Evolutionary conservation across 768 basidiomycete genomes (phyloP).

Genomic region (Tricholoma furcatifolium): DNA sequence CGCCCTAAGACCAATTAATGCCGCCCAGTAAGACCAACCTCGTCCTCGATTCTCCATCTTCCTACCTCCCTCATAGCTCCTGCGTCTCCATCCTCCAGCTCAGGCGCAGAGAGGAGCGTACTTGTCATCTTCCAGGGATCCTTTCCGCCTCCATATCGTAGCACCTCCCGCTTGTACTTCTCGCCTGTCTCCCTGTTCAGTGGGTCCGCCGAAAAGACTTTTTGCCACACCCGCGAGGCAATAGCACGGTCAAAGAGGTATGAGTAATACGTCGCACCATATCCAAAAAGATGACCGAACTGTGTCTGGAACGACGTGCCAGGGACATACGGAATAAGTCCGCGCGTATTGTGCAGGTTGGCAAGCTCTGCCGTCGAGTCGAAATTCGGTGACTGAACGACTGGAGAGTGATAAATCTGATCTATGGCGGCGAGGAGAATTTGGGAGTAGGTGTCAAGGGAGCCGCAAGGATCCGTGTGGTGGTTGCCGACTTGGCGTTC

Average conservation of each 20-base stretch:
- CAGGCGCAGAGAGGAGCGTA: constrained; percentile 58
- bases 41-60: constrained; percentile 81
- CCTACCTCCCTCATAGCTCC: constrained; percentile 91
- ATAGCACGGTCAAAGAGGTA: constrained; percentile 97
- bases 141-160: constrained; percentile 83
- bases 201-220: constrained; percentile 68
- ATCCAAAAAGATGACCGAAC: constrained; percentile 93
- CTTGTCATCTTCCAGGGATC: constrained; percentile 96
- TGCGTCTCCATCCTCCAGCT: constrained; percentile 69
- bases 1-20: constrained; percentile 40
- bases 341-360: constrained; percentile 61
- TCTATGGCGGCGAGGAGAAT: constrained; percentile 89
- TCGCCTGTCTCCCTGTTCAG: constrained; percentile 77
- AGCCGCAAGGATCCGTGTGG: constrained; percentile 72
- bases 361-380: constrained; percentile 71
- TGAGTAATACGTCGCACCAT: constrained; percentile 97
- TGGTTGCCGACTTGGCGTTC: constrained; percentile 56
- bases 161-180: constrained; percentile 70
- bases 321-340: constrained; percentile 78
- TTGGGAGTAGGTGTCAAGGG: constrained; percentile 88
- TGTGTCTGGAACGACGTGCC: constrained; percentile 95
- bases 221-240: constrained; percentile 85
- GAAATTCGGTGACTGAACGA: constrained; percentile 53
- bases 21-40: constrained; percentile 55
- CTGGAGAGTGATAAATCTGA: constrained; percentile 84